phyloP scores from a whole-genome alignment of 2,329 filamentous ascomycete species.

The Claviceps africana region DNA sequence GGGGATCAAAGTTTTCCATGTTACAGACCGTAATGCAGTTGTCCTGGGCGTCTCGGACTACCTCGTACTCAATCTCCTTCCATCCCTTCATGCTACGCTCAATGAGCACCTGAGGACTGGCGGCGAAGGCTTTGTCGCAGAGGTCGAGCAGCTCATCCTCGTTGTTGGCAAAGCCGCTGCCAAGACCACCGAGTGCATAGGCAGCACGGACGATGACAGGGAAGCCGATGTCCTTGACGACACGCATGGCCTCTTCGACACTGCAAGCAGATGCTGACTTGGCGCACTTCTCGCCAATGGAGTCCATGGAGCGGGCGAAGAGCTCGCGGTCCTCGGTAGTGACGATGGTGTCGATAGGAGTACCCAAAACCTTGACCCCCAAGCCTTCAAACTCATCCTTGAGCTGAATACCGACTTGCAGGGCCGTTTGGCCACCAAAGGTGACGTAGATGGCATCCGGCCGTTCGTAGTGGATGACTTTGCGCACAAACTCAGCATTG shows the following conservation, averaged over 20 bases:
- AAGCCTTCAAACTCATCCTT: slow-evolving; percentile 92
- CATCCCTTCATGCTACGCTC: slow-evolving; percentile 99
- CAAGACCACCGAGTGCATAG: slow-evolving; percentile 87
- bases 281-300: slow-evolving; percentile 93
- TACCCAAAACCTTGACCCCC: slow-evolving; percentile 88
- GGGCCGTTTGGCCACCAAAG: slow-evolving; percentile 91
- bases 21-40: slow-evolving; percentile 99
- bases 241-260: slow-evolving; percentile 75
- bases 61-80: slow-evolving; percentile 99
- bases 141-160: slow-evolving; percentile 70
- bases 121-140: slow-evolving; percentile 88
- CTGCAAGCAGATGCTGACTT: slow-evolving; percentile 89
- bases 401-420: slow-evolving; percentile 93
- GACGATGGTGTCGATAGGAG: slow-evolving; percentile 94
- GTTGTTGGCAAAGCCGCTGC: slow-evolving; percentile 89
- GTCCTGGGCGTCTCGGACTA: slow-evolving; percentile 86
- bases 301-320: slow-evolving; percentile 96
- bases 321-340: slow-evolving; percentile 96
- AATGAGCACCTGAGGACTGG: slow-evolving; percentile 88
- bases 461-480: slow-evolving; percentile 87
- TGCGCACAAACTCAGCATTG: slow-evolving; percentile 91
- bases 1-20: slow-evolving; percentile 99
- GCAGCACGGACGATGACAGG: slow-evolving; percentile 95
- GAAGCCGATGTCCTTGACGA: slow-evolving; percentile 83
- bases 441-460: slow-evolving; percentile 96